Percentiles rank a stretch among this genome's conserved stretches.
Conservation (phyloP, 257 asterid genomes). For the Plantago ovata region DNA sequence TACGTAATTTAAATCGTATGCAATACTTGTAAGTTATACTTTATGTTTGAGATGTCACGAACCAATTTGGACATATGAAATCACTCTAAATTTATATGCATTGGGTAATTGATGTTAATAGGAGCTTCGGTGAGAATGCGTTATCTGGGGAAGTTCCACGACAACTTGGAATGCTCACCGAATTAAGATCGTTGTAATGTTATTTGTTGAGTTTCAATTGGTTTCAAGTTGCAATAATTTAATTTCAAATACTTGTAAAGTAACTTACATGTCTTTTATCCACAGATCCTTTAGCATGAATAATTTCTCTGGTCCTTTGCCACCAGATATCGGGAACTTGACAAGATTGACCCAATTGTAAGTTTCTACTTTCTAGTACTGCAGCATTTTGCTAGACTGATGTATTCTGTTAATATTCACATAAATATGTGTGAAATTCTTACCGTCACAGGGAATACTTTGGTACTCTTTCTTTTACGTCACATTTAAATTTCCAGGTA, state of each 20-base stretch:
- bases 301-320: slow-evolving; percentile 80
- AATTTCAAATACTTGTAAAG: too few relatives aligned
- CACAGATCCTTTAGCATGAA: slow-evolving; percentile 54
- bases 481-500: slow-evolving; percentile 29
- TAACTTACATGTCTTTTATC: not conserved
- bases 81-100: too few relatives aligned
- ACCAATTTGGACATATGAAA: not conserved
- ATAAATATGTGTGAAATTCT: too few relatives aligned
- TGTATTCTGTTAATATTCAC: too few relatives aligned
- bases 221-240: too few relatives aligned
- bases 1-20: slow-evolving; percentile 57
- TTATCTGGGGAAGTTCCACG: slow-evolving; percentile 67
- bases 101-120: slow-evolving; percentile 10
- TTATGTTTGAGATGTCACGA: not conserved
- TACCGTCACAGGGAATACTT: too few relatives aligned
- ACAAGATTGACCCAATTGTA: slow-evolving; percentile 54
- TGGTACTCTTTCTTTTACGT: not conserved
- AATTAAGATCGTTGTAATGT: slow-evolving; percentile 53
- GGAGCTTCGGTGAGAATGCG: slow-evolving; percentile 52
- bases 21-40: slow-evolving; percentile 47
- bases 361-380: too few relatives aligned
- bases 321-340: slow-evolving; percentile 65
- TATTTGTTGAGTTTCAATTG: too few relatives aligned
- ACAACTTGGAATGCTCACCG: slow-evolving; percentile 62
- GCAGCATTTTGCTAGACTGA: too few relatives aligned